Evolutionary conservation across 176 grass and related monocot species (phyloP).

Genomic region (Urochloa ruziziensis): DNA sequence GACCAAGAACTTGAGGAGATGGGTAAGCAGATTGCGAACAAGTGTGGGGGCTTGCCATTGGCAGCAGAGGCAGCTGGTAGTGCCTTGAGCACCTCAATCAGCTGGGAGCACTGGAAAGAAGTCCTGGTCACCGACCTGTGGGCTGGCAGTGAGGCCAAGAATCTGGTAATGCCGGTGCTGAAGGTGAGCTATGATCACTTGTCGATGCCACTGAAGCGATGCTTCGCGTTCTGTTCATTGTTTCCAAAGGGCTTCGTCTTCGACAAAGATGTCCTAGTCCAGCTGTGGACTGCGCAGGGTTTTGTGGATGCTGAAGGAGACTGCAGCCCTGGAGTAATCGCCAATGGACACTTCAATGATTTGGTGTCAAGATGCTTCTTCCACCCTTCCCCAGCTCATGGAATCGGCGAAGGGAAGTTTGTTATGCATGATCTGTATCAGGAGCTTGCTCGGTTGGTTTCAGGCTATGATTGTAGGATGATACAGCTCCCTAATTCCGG

Average conservation of each 20-base stretch:
- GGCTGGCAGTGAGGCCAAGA: conserved; percentile 9
- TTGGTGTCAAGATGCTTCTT: conserved; percentile 49
- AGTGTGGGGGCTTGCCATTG: conserved; percentile 47
- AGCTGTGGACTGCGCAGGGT: conserved; percentile 51
- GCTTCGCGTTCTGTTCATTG: conserved; percentile 46
- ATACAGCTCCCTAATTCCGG: background rate
- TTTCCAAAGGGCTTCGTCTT: conserved; percentile 54
- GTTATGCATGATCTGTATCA: conserved; percentile 57
- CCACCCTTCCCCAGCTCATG: conserved; percentile 13
- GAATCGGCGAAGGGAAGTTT: conserved; percentile 8
- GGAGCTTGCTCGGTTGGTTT: conserved; percentile 44
- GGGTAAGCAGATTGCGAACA: conserved; percentile 20
- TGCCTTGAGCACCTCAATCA: background rate
- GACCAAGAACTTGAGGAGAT: conserved; percentile 10
- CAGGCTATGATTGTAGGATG: conserved; percentile 31
- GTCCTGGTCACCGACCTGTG: conserved; percentile 35
- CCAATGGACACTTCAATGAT: conserved; percentile 33
- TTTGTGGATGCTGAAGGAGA: conserved; percentile 27
- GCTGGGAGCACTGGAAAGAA: conserved; percentile 30
- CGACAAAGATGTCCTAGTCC: conserved; percentile 40
- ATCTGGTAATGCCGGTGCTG: conserved; percentile 42
- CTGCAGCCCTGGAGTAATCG: conserved; percentile 13
- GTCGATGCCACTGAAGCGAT: conserved; percentile 38
- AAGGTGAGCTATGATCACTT: conserved; percentile 46
- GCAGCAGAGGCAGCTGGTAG: conserved; percentile 49